Evolutionary conservation across 768 basidiomycete genomes (phyloP), one percentile per base, ranked within the genome.

Genomic region (Thelephora ganbajun): DNA sequence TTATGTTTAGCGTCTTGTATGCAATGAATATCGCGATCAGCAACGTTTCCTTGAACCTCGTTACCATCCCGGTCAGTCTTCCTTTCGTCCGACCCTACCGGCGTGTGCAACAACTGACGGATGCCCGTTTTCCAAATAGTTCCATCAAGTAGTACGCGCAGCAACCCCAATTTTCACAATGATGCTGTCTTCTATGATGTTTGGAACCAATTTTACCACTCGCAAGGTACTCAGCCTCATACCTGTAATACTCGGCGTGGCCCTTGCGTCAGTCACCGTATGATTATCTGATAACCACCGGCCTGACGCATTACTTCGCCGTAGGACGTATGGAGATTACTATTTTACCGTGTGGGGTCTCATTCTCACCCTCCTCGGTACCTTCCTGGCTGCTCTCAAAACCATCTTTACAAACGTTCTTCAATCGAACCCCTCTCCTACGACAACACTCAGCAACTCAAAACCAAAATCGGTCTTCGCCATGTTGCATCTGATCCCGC

Each of bases 71-170:
- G 5, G 88, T 91, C 51, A 56, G 86, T 76, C 12, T 5, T 4
- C 23, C 20, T 35, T 23, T 34, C 35, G 22, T 45, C 12, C 20
- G 49, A 51, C 33, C 44, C 16, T 43, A 36, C 48, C 13, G 11
- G 47, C 47, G 18, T 43, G 46, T 44, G 20, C 33, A 41, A 14
- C 14, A 20, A 6, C 23, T 4, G 41, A 6, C 34, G 14, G 11
- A 6, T 1, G n/a, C 35, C 39, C 16, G 49, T 46, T 41, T 14
- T 35, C 19, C 16, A 36, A 22, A 0, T 52, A 96, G 91, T 96
- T 99, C 59, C 96, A 98, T 62, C 94, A 98, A 70, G 90, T 98
- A 48, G 81, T 98, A 34, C 84, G 96, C 23, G 88, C 92, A 4
- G 77, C 86, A 16, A 85, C 94, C 0, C 94, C 96, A 0, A 73